Base-by-base conservation (phyloP, 1,284 basidiomycete species). In the Phlebopus sp. region DNA sequence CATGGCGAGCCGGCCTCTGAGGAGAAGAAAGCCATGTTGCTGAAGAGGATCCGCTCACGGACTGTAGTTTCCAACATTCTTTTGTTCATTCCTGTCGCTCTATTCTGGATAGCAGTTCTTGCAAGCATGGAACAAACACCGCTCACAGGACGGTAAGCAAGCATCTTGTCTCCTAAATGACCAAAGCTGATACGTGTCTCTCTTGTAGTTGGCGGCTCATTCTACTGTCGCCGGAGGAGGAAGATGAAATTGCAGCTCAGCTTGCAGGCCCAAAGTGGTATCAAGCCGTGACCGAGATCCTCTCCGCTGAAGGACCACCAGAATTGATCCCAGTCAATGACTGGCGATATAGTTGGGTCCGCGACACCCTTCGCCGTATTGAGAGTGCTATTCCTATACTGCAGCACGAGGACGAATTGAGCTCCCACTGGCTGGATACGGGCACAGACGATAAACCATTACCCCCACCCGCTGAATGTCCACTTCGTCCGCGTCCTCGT, bases 341-440 rank as follows among this genome's bases (percentile, higher is more conserved):
- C 67, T 95, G 92, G 92, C 79, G 92, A 49, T 86, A 89, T 63
- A 61, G 69, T 30, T 94, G 92, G 91, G 90, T 93, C 13, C 76
- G 78, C 49, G 73, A 79, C 30, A 90, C 87, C 1, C 71, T 95
- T 13, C 82, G 87, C 13, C 73, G 74, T 39, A 76, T 96, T 8
- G 92, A 94, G 67, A 55, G 65, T 14, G 82, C 75, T 35, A 80
- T 90, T 27, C 86, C 85, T 2, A 62, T 79, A n/a, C 69, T 91
- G 10, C 77, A 79, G 11, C 65, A 70, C 27, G 85, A 88, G 58
- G 69, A 69, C 11, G 70, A 78, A 44, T 57, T 77, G 37, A 74
- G 75, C 50, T 68, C 76, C 11, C 68, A 77, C 45, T 89, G 84
- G 84, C 62, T 78, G 35, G 73, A 78, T 41, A 66, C 72, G 41